Percentiles rank a stretch among this genome's conserved stretches.
phyloP scores from a whole-genome alignment of 2,329 filamentous ascomycete genomes.

The Fusarium penzigii region DNA sequence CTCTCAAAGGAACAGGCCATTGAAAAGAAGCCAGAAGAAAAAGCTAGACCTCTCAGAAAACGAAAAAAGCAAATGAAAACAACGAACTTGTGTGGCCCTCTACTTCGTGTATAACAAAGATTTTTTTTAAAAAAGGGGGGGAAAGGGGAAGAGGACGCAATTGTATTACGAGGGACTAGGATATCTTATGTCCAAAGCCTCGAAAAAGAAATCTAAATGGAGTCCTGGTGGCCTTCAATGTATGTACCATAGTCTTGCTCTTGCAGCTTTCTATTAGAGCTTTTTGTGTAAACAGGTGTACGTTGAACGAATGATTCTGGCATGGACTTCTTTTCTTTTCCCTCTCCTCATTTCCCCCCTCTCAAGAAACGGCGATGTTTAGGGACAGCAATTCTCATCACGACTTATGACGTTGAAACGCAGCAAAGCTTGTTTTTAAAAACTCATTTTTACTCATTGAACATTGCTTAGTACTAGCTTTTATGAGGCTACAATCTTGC shows the following conservation, averaged over 20 bases:
- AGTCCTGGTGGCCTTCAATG: constrained; percentile 35
- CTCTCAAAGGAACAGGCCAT: too few relatives aligned
- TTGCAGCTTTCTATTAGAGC: constrained; percentile 39
- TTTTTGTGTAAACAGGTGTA: constrained; percentile 46
- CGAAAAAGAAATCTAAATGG: constrained; percentile 20
- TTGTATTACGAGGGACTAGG: background rate
- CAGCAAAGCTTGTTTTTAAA: too few relatives aligned
- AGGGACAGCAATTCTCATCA: constrained; percentile 29
- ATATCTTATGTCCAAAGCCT: constrained; percentile 9
- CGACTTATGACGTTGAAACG: constrained; percentile 28
- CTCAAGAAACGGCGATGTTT: constrained; percentile 31
- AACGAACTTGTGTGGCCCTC: constrained; percentile 12
- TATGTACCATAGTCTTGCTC: constrained; percentile 43
- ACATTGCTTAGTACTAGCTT: constrained; percentile 1
- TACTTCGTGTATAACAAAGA: too few relatives aligned
- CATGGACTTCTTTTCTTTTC: constrained; percentile 21
- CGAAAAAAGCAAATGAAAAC: too few relatives aligned
- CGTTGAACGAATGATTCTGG: constrained; percentile 32
- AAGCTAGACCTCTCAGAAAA: too few relatives aligned
- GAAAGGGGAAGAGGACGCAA: too few relatives aligned
- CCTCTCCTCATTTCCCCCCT: too few relatives aligned
- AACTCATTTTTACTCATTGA: constrained; percentile 11
- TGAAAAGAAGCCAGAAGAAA: too few relatives aligned
- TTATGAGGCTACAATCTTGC: constrained; percentile 51
- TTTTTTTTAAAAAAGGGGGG: background rate